Base-by-base conservation (phyloP, 192 early-diverging fungal species). In the Paraglomus brasilianum region DNA sequence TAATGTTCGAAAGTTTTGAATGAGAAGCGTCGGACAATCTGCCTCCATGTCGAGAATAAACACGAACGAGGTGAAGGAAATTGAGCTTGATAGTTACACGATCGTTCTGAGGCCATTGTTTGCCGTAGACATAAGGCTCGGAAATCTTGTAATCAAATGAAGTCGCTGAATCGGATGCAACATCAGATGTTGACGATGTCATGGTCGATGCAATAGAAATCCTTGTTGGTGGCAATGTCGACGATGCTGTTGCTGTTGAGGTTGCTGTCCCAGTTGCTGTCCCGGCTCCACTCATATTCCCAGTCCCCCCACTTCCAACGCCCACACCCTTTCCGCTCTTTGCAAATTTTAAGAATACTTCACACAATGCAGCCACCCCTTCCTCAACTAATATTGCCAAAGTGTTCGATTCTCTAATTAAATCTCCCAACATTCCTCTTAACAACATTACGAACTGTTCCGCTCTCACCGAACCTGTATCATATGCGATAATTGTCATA, bases 81-180 rank as follows among this genome's bases (percentile, higher is more conserved):
- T 84, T 77, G 46, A 75, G 78, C 52, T 86, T 86, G n/a, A 86
- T 78, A 0, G 75, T 79, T 9, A 84, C 69, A 10, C 81, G 77
- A 62, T 86, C 82, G 19, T 86, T 86, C 39, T 86, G 85, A 30
- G 78, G 75, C 83, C 85, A 84, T 8, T 79, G 77, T 58, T 84
- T 86, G 13, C 85, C 85, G n/a, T 74, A 65, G 50, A 72, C 70
- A 13, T 80, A 68, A 4, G 14, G 19, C 30, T 77, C 73, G 42
- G 71, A 52, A 4, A 44, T 47, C 8, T 61, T 61, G 36, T 65
- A 53, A 0, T 38, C n/a, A 38, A 57, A 56, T 0, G 73, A 36
- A 0, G 70, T 45, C 44, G 66, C 72, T 1, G 64, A 57, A 43
- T 30, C 75, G 70, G 41, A 70, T 11, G 8, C 70, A 66, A 8